These are phyloP conservation scores for Coprinopsis sp. DNA, from an alignment of 768 basidiomycete genomes.

Conservation along the genomic window DNA sequence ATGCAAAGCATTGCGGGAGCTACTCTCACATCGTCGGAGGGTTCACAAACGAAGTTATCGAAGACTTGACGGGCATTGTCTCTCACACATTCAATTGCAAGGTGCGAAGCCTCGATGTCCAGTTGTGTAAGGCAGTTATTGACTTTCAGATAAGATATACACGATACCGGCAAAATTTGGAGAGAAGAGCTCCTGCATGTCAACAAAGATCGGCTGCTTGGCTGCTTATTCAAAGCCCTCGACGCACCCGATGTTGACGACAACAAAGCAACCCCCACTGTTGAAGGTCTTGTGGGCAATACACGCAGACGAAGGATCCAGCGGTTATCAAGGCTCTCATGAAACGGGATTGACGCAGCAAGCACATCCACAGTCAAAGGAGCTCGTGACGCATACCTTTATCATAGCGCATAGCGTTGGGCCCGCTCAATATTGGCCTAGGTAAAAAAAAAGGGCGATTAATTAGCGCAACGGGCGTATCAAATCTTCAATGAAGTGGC, in stretches of 20 bases:
- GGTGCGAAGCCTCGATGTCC: constrained; percentile 15
- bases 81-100: constrained; percentile 29
- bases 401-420: too few species aligned
- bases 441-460: too few species aligned
- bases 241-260: constrained; percentile 18
- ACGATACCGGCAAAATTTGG: constrained; percentile 46
- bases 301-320: constrained; percentile 8
- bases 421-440: too few species aligned
- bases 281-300: constrained; percentile 25
- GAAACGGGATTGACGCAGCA: too few species aligned
- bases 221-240: constrained; percentile 34
- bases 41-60: constrained; percentile 38
- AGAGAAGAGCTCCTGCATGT: constrained; percentile 41
- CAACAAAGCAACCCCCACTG: too few species aligned
- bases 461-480: too few species aligned
- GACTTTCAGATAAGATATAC: constrained; percentile 33
- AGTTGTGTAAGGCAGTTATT: too few species aligned
- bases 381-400: too few species aligned
- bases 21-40: constrained; percentile 32
- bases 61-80: constrained; percentile 49
- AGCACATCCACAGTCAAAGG: too few species aligned
- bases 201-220: constrained; percentile 41
- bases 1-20: constrained; percentile 46
- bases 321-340: constrained; percentile 4
- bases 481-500: too few species aligned